A percentile compares a stretch with the other conserved stretches of the same genome.
Conservation (phyloP, 768 basidiomycete species). For the Phaeolepiota aurea region DNA sequence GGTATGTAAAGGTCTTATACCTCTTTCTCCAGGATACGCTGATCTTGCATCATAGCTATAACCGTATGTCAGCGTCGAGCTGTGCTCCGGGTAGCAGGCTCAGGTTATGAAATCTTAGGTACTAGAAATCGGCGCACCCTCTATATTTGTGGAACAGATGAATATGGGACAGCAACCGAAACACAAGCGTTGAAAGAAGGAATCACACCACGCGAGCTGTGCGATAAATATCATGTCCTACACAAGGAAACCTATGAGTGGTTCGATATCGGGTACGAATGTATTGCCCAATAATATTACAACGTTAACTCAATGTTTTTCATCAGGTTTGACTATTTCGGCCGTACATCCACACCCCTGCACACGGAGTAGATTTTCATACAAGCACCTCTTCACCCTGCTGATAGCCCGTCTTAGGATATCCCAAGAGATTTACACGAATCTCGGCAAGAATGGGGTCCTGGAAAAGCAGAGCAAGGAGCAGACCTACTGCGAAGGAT, state of each 20-base stretch:
- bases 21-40: not conserved
- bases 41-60: slow-evolving; percentile 35
- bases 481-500: slow-evolving; percentile 93
- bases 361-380: slow-evolving; percentile 77
- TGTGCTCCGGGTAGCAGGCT: slow-evolving; percentile 2
- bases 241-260: slow-evolving; percentile 94
- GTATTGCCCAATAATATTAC: slow-evolving; percentile 1
- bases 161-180: slow-evolving; percentile 99
- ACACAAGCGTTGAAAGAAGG: slow-evolving; percentile 91
- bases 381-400: not conserved
- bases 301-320: slow-evolving; percentile 4
- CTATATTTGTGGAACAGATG: slow-evolving; percentile 97
- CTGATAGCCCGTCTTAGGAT: slow-evolving; percentile 43
- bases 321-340: slow-evolving; percentile 90
- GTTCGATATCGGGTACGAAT: slow-evolving; percentile 83
- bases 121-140: slow-evolving; percentile 84
- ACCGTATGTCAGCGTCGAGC: slow-evolving; percentile 26
- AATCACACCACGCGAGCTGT: slow-evolving; percentile 69
- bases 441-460: slow-evolving; percentile 68
- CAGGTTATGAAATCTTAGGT: slow-evolving; percentile 20
- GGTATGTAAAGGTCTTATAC: slow-evolving; percentile 40
- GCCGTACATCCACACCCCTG: slow-evolving; percentile 82
- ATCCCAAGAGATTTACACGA: slow-evolving; percentile 81
- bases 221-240: slow-evolving; percentile 84
- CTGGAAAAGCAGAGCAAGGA: slow-evolving; percentile 81